These are phyloP conservation scores for Diaporthe caulivora DNA, from an alignment of 2,329 filamentous ascomycete genomes.

Conservation along the genomic window DNA sequence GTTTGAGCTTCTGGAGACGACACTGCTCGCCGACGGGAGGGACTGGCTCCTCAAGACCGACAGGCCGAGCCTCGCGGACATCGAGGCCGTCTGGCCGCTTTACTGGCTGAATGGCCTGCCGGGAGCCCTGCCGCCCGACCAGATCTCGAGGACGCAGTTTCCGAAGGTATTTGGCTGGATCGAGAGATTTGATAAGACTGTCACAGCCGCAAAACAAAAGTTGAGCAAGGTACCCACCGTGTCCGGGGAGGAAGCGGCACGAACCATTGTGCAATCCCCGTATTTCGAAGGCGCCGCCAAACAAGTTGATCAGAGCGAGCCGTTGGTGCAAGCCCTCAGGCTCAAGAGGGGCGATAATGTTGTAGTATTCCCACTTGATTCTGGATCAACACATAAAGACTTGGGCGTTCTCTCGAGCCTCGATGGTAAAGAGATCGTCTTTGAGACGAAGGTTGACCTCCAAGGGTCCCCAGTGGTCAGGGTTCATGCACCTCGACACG, in stretches of 20 bases:
- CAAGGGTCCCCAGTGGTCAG: slow-evolving; percentile 53
- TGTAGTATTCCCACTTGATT: slow-evolving; percentile 72
- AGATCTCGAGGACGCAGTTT: slow-evolving; percentile 65
- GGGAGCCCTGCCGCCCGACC: slow-evolving; percentile 64
- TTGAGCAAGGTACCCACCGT: slow-evolving; percentile 55
- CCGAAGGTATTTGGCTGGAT: slow-evolving; percentile 75
- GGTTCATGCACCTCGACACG: slow-evolving; percentile 72
- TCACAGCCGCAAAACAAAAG: slow-evolving; percentile 56
- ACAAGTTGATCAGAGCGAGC: slow-evolving; percentile 63
- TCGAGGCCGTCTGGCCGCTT: slow-evolving; percentile 77
- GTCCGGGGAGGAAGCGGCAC: slow-evolving; percentile 66
- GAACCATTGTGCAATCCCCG: slow-evolving; percentile 57
- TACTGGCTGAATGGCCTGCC: slow-evolving; percentile 73
- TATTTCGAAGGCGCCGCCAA: slow-evolving; percentile 58
- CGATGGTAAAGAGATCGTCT: slow-evolving; percentile 66
- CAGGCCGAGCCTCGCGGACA: slow-evolving; percentile 71
- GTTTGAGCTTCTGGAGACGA: slow-evolving; percentile 71
- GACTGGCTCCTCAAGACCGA: slow-evolving; percentile 71
- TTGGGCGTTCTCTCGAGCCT: slow-evolving; percentile 67
- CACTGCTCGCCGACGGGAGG: slow-evolving; percentile 74
- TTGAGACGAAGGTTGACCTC: slow-evolving; percentile 61
- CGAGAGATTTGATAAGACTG: slow-evolving; percentile 65
- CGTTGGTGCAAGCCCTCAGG: slow-evolving; percentile 56
- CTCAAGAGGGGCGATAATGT: slow-evolving; percentile 67
- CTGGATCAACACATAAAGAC: slow-evolving; percentile 70